Evolutionary conservation across 2,329 filamentous ascomycete species (phyloP).

Genomic region (Chaetoscypha palmicola): DNA sequence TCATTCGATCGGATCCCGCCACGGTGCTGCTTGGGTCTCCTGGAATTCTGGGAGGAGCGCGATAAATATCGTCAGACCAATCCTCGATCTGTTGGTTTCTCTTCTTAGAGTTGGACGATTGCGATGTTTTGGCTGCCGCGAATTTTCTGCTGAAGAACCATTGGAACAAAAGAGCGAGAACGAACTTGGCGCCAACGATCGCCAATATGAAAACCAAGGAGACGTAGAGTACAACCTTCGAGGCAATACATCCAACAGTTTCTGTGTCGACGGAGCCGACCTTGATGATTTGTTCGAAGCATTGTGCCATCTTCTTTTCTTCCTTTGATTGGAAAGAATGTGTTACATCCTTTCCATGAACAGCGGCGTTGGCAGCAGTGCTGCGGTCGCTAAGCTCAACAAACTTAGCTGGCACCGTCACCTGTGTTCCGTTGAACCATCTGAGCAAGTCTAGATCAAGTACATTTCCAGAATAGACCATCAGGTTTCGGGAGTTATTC

Average conservation of each 20-base stretch:
- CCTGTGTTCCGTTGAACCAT: constrained; percentile 83
- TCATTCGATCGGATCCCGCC: constrained; percentile 57
- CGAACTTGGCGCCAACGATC: constrained; percentile 78
- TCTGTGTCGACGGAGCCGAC: constrained; percentile 95
- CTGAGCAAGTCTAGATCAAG: constrained; percentile 80
- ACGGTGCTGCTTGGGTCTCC: constrained; percentile 65
- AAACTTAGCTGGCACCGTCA: constrained; percentile 69
- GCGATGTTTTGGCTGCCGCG: constrained; percentile 76
- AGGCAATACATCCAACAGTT: constrained; percentile 94
- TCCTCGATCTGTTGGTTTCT: constrained; percentile 92
- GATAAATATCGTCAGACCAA: constrained; percentile 96
- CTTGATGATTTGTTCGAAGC: constrained; percentile 88
- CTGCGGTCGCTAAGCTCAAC: constrained; percentile 67
- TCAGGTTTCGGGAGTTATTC: constrained; percentile 80
- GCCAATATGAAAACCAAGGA: constrained; percentile 87
- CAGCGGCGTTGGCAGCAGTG: constrained; percentile 49
- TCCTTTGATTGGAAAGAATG: constrained; percentile 71
- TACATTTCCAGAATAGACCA: constrained; percentile 91
- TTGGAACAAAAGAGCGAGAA: constrained; percentile 85
- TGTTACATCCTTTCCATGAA: constrained; percentile 83
- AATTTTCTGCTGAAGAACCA: constrained; percentile 92
- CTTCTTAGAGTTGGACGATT: constrained; percentile 73
- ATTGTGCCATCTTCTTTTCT: constrained; percentile 79
- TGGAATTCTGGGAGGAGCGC: constrained; percentile 73
- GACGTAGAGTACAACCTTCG: constrained; percentile 91